Evolutionary conservation across 768 basidiomycete genomes (phyloP).

Genomic region (Amanita pseudoporphyria): DNA sequence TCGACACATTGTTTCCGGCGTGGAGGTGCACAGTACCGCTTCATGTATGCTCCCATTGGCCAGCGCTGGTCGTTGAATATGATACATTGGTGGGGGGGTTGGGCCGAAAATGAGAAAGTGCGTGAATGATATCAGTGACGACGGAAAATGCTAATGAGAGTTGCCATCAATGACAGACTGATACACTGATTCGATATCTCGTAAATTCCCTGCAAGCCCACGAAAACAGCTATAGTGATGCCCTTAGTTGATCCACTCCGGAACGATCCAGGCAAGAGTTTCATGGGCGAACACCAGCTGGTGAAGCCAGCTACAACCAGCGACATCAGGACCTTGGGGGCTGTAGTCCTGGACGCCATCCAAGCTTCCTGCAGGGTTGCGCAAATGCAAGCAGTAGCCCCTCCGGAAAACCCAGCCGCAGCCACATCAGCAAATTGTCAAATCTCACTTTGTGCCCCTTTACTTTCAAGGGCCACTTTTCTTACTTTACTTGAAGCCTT

Average conservation of each 20-base stretch:
- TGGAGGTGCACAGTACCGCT: constrained; percentile 10
- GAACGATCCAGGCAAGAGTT: constrained; percentile 10
- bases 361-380: no score
- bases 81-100: constrained; percentile 34
- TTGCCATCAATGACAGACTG: constrained; percentile 20
- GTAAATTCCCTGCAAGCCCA: constrained; percentile 22
- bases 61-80: constrained; percentile 25
- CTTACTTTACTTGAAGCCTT: no score
- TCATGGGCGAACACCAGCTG: constrained; percentile 19
- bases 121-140: no score
- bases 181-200: constrained; percentile 26
- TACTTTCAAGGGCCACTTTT: no score
- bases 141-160: no score
- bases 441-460: no score
- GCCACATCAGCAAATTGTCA: no score
- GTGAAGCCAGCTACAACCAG: constrained; percentile 10
- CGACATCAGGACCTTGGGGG: constrained; percentile 6
- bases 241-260: constrained; percentile 18
- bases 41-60: constrained; percentile 28
- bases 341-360: background rate
- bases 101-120: constrained; percentile 29
- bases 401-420: no score
- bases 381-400: no score
- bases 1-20: constrained; percentile 26
- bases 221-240: constrained; percentile 21